A percentile compares a stretch with the other conserved stretches of the same genome.
Conservation (phyloP, 768 basidiomycete species). For the Boletus vermiculosoides region DNA sequence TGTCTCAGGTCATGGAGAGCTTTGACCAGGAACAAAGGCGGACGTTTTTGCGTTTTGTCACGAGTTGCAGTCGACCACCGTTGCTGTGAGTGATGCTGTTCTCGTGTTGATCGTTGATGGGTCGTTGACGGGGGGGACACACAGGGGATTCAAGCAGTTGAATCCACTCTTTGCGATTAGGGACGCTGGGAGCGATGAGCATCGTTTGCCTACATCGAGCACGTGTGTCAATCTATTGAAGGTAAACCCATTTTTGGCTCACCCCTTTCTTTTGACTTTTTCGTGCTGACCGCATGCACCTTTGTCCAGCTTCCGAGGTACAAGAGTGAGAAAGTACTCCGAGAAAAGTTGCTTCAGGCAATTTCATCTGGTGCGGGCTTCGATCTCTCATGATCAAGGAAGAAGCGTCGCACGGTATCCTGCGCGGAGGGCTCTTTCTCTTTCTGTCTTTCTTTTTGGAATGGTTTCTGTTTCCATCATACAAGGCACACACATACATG, state of each 20-base stretch:
- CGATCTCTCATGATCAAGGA: conserved; percentile 67
- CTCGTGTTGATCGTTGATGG: neutral
- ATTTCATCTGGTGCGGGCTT: conserved; percentile 90
- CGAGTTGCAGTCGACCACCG: conserved; percentile 88
- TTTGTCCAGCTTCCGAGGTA: conserved; percentile 65
- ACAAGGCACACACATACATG: neutral
- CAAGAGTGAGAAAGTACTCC: conserved; percentile 57
- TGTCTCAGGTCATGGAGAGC: conserved; percentile 62
- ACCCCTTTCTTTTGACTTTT: neutral
- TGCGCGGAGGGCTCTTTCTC: neutral
- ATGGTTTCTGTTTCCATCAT: neutral
- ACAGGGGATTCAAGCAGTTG: conserved; percentile 82
- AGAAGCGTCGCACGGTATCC: neutral
- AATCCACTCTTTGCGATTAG: conserved; percentile 87
- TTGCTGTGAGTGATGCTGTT: conserved; percentile 58
- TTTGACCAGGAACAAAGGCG: conserved; percentile 81
- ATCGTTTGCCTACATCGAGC: conserved; percentile 70
- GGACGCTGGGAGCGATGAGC: conserved; percentile 71
- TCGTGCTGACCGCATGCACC: neutral
- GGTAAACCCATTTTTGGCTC: conserved; percentile 37
- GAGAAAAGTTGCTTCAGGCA: conserved; percentile 78
- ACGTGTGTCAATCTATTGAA: conserved; percentile 94
- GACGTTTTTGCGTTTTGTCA: conserved; percentile 84
- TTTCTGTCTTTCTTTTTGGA: neutral
- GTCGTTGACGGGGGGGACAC: neutral